Base-by-base conservation (phyloP, 441 rosid genomes). In the Erodium texanum region DNA sequence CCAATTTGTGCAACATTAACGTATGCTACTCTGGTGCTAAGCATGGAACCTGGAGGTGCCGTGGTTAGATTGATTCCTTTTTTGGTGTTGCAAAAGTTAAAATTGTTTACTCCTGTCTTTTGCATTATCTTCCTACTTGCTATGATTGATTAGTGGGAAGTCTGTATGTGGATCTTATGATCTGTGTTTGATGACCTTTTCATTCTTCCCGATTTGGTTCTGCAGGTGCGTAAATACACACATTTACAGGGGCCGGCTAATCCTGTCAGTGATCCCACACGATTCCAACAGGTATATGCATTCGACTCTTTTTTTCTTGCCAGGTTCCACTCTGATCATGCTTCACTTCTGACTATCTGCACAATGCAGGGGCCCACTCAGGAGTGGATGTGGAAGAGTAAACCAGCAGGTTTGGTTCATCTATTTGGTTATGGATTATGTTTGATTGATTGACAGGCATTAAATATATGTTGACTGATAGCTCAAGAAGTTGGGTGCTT, bases 381-480 rank as follows among this genome's bases (percentile, higher is more conserved):
- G 76, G 79, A 89, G 27, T 78, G 79, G 84, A 81, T 81, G 86
- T 84, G 92, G 98, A 91, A 86, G 80, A 85, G 82, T 69, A 93
- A 85, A 77, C 82, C 87, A 70, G 74, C 88, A 86, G 98, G 98
- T 90, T 76, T 64, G 41, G 65, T 68, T 72, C 50, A 56, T 75
- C 74, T 68, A 52, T 56, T 12, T 52, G 16, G 9, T 52, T 62
- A 24, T 52, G 63, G 15, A 29, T 56, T 66, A 14, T 52, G 19
- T 69, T 56, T 65, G 22, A 16, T 52, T 52, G n/a, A 16, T 6
- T 52, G 59, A 52, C 10, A 4, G 9, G 59, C 1, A 52, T 52
- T 45, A 16, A 36, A 36, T 36, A 36, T 36, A 36, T 7, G 8
- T 36, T 36, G 10, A 36, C 41, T 1, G 41, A 36, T 5, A 36